phyloP scores from a whole-genome alignment of 176 grass and related monocot genomes.

The Zoysia pacifica region DNA sequence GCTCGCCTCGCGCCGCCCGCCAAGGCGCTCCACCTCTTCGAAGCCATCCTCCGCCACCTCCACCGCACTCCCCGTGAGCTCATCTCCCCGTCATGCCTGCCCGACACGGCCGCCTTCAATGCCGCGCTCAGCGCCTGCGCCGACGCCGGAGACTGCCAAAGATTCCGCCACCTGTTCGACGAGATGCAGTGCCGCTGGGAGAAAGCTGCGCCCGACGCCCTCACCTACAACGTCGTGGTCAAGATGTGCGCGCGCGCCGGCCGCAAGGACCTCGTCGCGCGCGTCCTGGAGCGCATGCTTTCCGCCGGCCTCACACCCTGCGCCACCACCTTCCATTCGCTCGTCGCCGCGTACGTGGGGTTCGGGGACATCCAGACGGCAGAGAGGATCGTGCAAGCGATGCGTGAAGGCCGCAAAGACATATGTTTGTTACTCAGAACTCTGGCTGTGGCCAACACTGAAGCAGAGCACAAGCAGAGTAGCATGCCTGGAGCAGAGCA shows the following conservation, averaged over 20 bases:
- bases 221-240: conserved; percentile 81
- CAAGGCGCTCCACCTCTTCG: conserved; percentile 66
- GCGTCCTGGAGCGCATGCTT: conserved; percentile 53
- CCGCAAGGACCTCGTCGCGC: conserved; percentile 59
- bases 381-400: conserved; percentile 77
- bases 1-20: conserved; percentile 42
- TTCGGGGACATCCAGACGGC: conserved; percentile 62
- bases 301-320: conserved; percentile 48
- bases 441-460: too few relatives aligned
- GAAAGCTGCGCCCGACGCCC: conserved; percentile 42
- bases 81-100: conserved; percentile 24
- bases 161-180: conserved; percentile 66
- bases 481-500: too few relatives aligned
- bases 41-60: conserved; percentile 58
- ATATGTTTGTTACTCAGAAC: conserved; percentile 58
- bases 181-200: conserved; percentile 47
- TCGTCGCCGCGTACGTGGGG: conserved; percentile 78
- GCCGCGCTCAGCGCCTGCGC: conserved; percentile 75
- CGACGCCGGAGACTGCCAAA: conserved; percentile 58
- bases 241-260: conserved; percentile 81
- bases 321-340: conserved; percentile 69
- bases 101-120: conserved; percentile 84
- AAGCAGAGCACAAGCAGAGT: too few relatives aligned
- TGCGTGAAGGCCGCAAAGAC: conserved; percentile 73
- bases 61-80: neutral